Percentiles rank a stretch among this genome's conserved stretches.
Conservation (phyloP, 768 basidiomycete genomes). For the Naematelia aurantialba region DNA sequence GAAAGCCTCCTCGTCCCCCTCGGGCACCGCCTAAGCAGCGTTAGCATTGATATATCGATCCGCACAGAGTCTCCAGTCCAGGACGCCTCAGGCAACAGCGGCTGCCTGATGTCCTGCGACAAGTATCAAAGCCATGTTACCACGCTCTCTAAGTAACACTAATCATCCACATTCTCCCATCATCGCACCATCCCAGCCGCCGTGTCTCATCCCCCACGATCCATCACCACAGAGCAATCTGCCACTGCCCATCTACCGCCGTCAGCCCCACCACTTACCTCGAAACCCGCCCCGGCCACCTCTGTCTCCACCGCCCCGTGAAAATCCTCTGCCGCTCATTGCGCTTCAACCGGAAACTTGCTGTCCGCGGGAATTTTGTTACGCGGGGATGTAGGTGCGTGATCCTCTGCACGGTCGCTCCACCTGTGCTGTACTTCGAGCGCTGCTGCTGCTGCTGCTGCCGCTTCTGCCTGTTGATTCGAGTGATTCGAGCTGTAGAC, state of each 20-base stretch:
- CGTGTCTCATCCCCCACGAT: neutral
- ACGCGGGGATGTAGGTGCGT: neutral
- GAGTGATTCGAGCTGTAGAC: neutral
- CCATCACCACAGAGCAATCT: neutral
- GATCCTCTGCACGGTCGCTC: too few relatives aligned
- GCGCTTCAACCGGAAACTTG: too few relatives aligned
- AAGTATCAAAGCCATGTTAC: too few relatives aligned
- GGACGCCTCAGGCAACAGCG: too few relatives aligned
- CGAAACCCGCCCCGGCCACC: conserved; percentile 31
- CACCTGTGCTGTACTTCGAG: too few relatives aligned
- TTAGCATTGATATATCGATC: conserved; percentile 1
- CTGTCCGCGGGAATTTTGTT: neutral
- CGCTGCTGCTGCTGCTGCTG: neutral
- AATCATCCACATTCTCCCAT: too few relatives aligned
- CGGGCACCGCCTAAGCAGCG: conserved; percentile 18
- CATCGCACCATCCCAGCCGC: too few relatives aligned
- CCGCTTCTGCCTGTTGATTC: neutral
- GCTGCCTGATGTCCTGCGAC: too few relatives aligned
- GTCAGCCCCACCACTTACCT: conserved; percentile 11
- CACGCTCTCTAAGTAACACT: too few relatives aligned
- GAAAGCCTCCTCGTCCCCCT: conserved; percentile 51
- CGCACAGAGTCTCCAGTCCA: too few relatives aligned
- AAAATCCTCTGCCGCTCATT: conserved; percentile 46
- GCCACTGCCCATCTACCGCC: neutral
- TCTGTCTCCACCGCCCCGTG: conserved; percentile 39